A percentile compares a stretch with the other conserved stretches of the same genome.
Conservation (phyloP, 805 yeast genomes). For the Cyberlindnera veronae region DNA sequence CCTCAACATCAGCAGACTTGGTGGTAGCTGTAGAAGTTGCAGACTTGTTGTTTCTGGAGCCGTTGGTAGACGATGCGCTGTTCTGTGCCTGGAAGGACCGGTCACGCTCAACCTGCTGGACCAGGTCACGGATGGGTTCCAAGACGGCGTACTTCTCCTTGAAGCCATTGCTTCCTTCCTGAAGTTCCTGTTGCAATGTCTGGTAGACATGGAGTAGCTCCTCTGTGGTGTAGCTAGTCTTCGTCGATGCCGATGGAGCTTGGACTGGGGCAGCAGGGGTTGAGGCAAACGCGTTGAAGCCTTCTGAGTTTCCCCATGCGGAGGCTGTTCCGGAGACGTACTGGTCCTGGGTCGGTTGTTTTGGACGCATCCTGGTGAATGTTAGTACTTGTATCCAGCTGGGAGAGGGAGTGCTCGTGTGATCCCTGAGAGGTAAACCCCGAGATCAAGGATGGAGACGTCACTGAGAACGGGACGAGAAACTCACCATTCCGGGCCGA, state of each 20-base stretch:
- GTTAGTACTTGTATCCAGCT: conserved; percentile 1
- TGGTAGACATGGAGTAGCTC: conserved; percentile 54
- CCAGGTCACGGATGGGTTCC: conserved; percentile 24
- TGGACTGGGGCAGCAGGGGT: conserved; percentile 12
- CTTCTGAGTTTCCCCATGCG: conserved; percentile 6
- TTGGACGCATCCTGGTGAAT: conserved; percentile 32
- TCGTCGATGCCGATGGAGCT: conserved; percentile 10
- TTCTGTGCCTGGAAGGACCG: conserved; percentile 13
- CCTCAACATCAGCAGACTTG: conserved; percentile 9
- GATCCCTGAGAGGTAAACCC: neutral
- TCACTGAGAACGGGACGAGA: neutral
- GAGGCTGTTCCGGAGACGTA: neutral
- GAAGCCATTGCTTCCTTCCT: conserved; percentile 26
- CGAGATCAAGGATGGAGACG: neutral
- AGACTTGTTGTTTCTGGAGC: too few species aligned
- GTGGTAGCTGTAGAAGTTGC: too few species aligned
- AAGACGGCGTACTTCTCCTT: conserved; percentile 32
- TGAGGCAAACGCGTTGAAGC: neutral
- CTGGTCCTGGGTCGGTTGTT: conserved; percentile 9
- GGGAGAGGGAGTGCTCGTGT: neutral
- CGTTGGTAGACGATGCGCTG: neutral
- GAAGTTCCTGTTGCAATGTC: conserved; percentile 31
- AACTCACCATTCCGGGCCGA: conserved; percentile 18
- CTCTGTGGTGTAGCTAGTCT: conserved; percentile 40
- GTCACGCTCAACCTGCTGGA: conserved; percentile 22